Conservation (phyloP, 2,329 filamentous ascomycete genomes). For the Cladosporium sp. region DNA sequence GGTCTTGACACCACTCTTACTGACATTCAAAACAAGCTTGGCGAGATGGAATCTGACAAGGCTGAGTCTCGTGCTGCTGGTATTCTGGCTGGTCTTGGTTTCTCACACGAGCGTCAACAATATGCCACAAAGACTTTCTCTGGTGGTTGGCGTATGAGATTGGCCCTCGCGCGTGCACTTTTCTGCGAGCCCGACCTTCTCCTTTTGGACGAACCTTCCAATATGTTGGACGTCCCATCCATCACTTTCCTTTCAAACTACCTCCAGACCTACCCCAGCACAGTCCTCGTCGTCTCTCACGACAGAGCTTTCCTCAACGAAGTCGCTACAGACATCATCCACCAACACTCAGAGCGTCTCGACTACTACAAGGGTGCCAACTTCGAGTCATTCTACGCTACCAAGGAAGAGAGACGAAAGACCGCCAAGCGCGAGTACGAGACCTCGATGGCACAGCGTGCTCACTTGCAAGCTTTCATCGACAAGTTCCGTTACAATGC, state of each 20-base stretch:
- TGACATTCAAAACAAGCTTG: slow-evolving; percentile 85
- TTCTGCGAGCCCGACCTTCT: slow-evolving; percentile 97
- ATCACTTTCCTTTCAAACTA: slow-evolving; percentile 98
- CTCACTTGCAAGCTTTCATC: slow-evolving; percentile 95
- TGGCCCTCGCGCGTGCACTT: slow-evolving; percentile 87
- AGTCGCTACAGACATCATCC: slow-evolving; percentile 97
- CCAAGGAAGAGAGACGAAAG: slow-evolving; percentile 95
- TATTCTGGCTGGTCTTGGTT: slow-evolving; percentile 93
- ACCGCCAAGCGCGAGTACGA: slow-evolving; percentile 96
- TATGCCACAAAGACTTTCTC: slow-evolving; percentile 96
- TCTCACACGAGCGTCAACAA: slow-evolving; percentile 88
- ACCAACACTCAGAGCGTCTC: slow-evolving; percentile 93
- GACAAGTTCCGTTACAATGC: slow-evolving; percentile 99
- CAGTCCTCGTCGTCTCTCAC: slow-evolving; percentile 94
- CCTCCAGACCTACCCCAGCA: slow-evolving; percentile 88
- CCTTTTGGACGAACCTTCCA: slow-evolving; percentile 96
- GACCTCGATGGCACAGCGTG: slow-evolving; percentile 91
- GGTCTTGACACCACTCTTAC: slow-evolving; percentile 84
- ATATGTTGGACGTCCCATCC: slow-evolving; percentile 99
- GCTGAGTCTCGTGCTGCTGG: slow-evolving; percentile 92
- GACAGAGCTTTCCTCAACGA: slow-evolving; percentile 99
- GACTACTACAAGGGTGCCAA: slow-evolving; percentile 99
- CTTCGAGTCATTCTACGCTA: slow-evolving; percentile 94
- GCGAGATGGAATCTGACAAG: slow-evolving; percentile 99
- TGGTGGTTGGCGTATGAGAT: slow-evolving; percentile 98